Percentiles rank a stretch among this genome's conserved stretches.
Evolutionary conservation across 1,284 basidiomycete species (phyloP).

Genomic region (Cryptococcus sp.): DNA sequence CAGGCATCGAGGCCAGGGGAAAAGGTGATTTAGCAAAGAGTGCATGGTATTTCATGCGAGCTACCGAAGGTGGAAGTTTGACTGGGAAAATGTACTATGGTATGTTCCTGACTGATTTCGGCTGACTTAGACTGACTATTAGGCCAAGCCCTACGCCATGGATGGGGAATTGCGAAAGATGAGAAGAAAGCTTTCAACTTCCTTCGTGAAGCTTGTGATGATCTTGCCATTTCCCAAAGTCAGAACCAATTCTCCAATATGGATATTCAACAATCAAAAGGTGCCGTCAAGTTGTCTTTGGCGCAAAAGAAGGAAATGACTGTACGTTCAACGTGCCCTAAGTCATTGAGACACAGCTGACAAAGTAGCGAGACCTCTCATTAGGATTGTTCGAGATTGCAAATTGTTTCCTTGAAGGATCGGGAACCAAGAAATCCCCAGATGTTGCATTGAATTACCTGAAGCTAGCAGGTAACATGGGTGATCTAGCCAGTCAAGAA

Average conservation of each 20-base stretch:
- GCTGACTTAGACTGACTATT: neutral
- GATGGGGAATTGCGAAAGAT: constrained; percentile 42
- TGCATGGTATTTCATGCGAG: constrained; percentile 45
- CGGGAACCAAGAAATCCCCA: constrained; percentile 40
- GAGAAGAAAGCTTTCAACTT: constrained; percentile 39
- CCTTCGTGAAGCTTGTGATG: constrained; percentile 39
- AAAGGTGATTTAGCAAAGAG: constrained; percentile 39
- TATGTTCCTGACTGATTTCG: constrained; percentile 8
- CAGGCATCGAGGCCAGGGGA: constrained; percentile 33
- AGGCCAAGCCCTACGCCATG: constrained; percentile 43
- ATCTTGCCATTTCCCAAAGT: constrained; percentile 23
- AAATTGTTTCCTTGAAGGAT: constrained; percentile 45
- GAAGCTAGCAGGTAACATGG: constrained; percentile 39
- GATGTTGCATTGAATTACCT: constrained; percentile 42
- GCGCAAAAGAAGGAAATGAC: constrained; percentile 30
- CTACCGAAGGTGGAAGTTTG: constrained; percentile 41
- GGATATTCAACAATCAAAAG: constrained; percentile 27
- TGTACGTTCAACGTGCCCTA: constrained; percentile 17
- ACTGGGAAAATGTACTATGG: constrained; percentile 45
- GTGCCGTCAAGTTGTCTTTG: constrained; percentile 22
- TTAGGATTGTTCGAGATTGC: constrained; percentile 45
- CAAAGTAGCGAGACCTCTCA: constrained; percentile 31
- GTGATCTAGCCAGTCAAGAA: constrained; percentile 44
- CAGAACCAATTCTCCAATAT: constrained; percentile 1
- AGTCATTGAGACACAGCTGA: constrained; percentile 3